Percentiles rank a stretch among this genome's conserved stretches.
These are phyloP conservation scores for Botryobasidium botryosum DNA, from an alignment of 768 basidiomycete genomes.

Conservation along the genomic window DNA sequence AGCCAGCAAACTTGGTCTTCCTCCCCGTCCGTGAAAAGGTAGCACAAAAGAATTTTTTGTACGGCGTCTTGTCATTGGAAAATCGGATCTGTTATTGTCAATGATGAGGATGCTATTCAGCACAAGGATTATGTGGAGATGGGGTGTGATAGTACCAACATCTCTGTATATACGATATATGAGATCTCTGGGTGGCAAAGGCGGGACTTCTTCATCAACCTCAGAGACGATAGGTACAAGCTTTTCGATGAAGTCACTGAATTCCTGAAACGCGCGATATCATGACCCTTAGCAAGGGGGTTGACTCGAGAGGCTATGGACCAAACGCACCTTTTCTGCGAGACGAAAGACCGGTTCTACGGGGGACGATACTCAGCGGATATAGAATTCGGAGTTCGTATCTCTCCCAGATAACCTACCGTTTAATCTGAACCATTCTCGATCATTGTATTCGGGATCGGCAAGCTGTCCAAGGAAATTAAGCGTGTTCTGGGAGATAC, in stretches of 20 bases:
- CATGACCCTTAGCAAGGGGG: not conserved
- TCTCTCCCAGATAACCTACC: constrained; percentile 24
- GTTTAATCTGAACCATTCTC: constrained; percentile 76
- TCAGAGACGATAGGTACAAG: constrained; percentile 52
- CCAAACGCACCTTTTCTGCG: constrained; percentile 39
- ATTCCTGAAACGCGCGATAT: constrained; percentile 31
- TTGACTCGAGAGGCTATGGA: not conserved
- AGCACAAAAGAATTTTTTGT: constrained; percentile 68
- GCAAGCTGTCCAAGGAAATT: constrained; percentile 55
- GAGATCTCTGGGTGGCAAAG: constrained; percentile 78
- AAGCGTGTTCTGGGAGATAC: constrained; percentile 72
- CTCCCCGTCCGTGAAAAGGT: constrained; percentile 78
- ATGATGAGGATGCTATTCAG: not conserved
- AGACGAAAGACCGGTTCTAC: constrained; percentile 62
- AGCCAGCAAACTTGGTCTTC: constrained; percentile 78
- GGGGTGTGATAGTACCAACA: constrained; percentile 16
- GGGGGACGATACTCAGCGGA: not conserved
- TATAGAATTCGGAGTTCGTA: not conserved
- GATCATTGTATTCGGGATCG: constrained; percentile 66
- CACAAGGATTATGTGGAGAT: not conserved
- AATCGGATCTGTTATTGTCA: constrained; percentile 46
- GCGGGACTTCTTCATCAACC: constrained; percentile 71
- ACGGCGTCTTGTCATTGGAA: constrained; percentile 90
- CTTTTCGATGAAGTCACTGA: constrained; percentile 63
- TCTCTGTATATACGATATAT: constrained; percentile 90